Percentiles rank a stretch among this genome's conserved stretches.
These are phyloP conservation scores for Fusarium gaditjirri DNA, from an alignment of 2,329 filamentous ascomycete genomes.

Conservation along the genomic window DNA sequence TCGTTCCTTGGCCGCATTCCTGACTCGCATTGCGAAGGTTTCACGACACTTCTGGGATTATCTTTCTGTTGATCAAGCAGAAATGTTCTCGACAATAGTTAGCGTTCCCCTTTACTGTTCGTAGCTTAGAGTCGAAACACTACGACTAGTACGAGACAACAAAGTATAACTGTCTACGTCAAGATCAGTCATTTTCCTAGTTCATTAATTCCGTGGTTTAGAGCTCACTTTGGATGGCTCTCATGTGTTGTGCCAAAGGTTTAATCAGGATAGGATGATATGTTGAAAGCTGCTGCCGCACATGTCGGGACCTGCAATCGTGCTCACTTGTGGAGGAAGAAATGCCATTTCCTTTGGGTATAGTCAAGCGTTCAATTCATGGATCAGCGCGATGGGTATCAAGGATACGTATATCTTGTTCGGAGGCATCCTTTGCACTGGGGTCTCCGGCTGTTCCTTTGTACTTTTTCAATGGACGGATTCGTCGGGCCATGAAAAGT, in stretches of 20 bases:
- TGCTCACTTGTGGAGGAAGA: background rate
- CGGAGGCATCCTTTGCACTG: background rate
- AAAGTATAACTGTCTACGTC: background rate
- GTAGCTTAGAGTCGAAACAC: background rate
- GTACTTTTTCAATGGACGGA: background rate
- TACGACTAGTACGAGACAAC: no score
- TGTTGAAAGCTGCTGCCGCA: background rate
- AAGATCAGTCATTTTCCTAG: no score
- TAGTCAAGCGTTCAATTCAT: background rate
- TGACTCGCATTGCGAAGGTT: background rate
- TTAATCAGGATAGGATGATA: fast-evolving
- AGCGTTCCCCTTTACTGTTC: background rate
- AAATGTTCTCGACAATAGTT: fast-evolving
- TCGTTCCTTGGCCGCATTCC: background rate
- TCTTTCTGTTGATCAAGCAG: background rate
- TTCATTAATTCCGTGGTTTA: background rate
- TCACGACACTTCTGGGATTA: background rate
- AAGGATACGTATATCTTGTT: background rate
- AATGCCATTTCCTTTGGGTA: background rate
- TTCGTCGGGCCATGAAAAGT: background rate
- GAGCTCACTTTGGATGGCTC: fast-evolving
- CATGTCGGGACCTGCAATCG: background rate
- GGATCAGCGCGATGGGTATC: no score
- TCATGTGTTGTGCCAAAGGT: fast-evolving
- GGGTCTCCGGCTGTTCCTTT: background rate